Percentiles rank a stretch among this genome's conserved stretches.
Conservation (phyloP, 1,139 yeast species). For the Lodderomyces pseudojiufengensis region DNA sequence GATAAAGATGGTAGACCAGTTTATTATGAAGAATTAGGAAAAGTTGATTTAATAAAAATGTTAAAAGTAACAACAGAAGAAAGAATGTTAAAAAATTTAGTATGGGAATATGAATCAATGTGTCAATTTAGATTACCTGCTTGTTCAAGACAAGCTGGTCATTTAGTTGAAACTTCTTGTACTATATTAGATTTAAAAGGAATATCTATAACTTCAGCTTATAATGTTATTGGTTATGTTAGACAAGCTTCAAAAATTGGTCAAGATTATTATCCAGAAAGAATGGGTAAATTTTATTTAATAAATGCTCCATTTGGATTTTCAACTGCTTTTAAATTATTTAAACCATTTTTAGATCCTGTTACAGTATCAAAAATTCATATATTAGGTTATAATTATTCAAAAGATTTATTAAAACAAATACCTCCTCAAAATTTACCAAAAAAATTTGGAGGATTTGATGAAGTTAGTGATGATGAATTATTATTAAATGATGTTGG, state of each 20-base stretch:
- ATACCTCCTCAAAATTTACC: conserved; percentile 94
- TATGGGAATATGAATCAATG: conserved; percentile 96
- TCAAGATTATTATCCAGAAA: conserved; percentile 97
- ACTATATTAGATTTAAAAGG: conserved; percentile 95
- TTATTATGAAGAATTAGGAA: conserved; percentile 89
- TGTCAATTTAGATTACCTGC: conserved; percentile 85
- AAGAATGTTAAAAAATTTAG: conserved; percentile 91
- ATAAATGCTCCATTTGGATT: conserved; percentile 98
- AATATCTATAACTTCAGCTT: conserved; percentile 77
- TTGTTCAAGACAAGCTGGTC: conserved; percentile 77
- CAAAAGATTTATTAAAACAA: conserved; percentile 82
- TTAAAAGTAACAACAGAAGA: conserved; percentile 91
- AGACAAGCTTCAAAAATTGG: conserved; percentile 92
- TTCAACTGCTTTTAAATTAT: conserved; percentile 84
- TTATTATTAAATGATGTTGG: conserved; percentile 87
- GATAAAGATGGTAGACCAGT: conserved; percentile 97
- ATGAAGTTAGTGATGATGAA: conserved; percentile 69
- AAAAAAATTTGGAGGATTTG: conserved; percentile 79
- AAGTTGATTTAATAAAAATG: conserved; percentile 86
- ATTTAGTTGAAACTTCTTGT: conserved; percentile 89
- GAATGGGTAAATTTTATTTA: conserved; percentile 96
- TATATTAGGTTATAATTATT: conserved; percentile 76
- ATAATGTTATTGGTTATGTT: conserved; percentile 82
- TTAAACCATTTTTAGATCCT: conserved; percentile 94
- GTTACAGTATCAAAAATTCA: conserved; percentile 96